These are phyloP conservation scores for Stagonosporopsis cucurbitacearum DNA, from an alignment of 2,329 filamentous ascomycete genomes.

Conservation along the genomic window DNA sequence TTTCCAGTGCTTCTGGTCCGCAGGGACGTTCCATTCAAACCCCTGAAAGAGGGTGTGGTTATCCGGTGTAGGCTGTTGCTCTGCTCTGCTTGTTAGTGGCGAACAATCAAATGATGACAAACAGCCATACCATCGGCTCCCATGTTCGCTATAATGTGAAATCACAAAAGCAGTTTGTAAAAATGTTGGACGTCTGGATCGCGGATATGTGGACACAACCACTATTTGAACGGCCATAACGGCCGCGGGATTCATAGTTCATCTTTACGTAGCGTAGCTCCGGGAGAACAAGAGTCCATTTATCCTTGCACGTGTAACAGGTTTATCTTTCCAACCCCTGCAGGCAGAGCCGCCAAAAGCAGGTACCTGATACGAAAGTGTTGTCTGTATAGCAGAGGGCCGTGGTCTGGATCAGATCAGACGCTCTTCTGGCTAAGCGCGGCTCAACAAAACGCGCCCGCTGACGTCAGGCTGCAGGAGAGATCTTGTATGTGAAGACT, in stretches of 20 bases:
- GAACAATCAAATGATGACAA: background rate
- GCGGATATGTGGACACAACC: background rate
- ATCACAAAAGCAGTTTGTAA: background rate
- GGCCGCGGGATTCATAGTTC: conserved; percentile 1
- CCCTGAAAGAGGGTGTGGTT: conserved; percentile 66
- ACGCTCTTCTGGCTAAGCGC: conserved; percentile 10
- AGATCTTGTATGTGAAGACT: background rate
- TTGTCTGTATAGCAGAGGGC: background rate
- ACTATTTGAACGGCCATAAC: conserved; percentile 5
- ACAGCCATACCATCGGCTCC: conserved; percentile 32
- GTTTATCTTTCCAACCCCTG: conserved; percentile 12
- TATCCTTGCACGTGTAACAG: conserved; percentile 9
- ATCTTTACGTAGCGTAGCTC: conserved; percentile 4
- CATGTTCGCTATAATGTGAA: conserved; percentile 24
- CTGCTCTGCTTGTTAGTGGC: conserved; percentile 25
- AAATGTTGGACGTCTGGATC: background rate
- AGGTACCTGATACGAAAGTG: background rate
- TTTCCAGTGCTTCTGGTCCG: conserved; percentile 65
- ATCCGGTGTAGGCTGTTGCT: conserved; percentile 40
- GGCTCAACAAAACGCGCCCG: conserved; percentile 31
- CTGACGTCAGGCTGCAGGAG: conserved; percentile 33
- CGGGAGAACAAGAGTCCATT: background rate
- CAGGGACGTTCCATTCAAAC: conserved; percentile 75
- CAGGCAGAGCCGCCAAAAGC: conserved; percentile 13
- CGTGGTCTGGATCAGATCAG: conserved; percentile 14